phyloP scores from a whole-genome alignment of 805 yeast species.

The Myxozyma mucilagina region DNA sequence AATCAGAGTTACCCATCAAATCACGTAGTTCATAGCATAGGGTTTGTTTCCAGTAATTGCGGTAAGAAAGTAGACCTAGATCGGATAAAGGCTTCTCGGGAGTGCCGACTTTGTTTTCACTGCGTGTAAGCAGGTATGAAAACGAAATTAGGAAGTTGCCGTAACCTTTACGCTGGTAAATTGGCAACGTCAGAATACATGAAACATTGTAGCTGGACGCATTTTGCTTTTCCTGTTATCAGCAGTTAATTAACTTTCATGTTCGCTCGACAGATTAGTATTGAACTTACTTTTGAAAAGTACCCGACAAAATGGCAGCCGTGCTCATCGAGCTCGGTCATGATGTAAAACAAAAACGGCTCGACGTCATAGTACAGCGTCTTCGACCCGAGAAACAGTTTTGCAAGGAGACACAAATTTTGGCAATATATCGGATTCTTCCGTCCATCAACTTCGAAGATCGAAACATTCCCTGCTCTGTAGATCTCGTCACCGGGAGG shows the following conservation, averaged over 20 bases:
- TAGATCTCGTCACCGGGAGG: constrained; percentile 96
- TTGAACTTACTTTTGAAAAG: constrained; percentile 70
- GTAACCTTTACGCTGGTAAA: constrained; percentile 82
- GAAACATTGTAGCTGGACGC: constrained; percentile 79
- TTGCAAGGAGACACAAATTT: constrained; percentile 84
- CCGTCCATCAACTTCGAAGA: constrained; percentile 93
- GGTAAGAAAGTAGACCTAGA: constrained; percentile 78
- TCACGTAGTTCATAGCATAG: constrained; percentile 52
- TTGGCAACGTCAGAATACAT: constrained; percentile 88
- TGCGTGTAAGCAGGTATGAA: constrained; percentile 73
- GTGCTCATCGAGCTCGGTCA: constrained; percentile 63
- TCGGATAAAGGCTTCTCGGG: constrained; percentile 95
- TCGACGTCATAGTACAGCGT: constrained; percentile 93
- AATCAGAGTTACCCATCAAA: constrained; percentile 19
- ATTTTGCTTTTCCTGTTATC: constrained; percentile 48
- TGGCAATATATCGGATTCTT: constrained; percentile 81
- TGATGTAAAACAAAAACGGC: constrained; percentile 85
- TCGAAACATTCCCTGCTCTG: constrained; percentile 63
- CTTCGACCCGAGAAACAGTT: constrained; percentile 84
- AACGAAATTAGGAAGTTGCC: constrained; percentile 88
- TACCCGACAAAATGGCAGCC: constrained; percentile 87
- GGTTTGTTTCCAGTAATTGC: constrained; percentile 80
- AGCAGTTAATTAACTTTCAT: background rate
- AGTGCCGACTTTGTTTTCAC: constrained; percentile 80
- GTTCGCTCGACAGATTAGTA: background rate